Base-by-base conservation (phyloP, 176 grass and related monocot genomes). In the Alloteropsis semialata region DNA sequence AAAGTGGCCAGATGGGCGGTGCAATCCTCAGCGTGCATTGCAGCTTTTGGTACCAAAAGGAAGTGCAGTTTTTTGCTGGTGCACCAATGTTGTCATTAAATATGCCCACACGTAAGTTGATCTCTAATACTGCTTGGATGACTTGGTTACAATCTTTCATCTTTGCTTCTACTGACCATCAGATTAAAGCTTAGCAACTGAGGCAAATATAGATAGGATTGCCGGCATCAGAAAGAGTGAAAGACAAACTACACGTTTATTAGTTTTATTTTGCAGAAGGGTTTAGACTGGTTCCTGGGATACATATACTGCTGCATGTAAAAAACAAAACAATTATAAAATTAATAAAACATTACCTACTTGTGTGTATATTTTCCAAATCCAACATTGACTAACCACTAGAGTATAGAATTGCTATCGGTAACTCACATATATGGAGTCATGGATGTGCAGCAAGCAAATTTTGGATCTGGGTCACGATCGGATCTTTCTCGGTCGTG, bases 41-140 rank as follows among this genome's bases (percentile, higher is more conserved):
- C 81, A 84, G 14, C n/a, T 10, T 87, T 71, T 84, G 84, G 85
- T 87, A 72, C 70, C 70, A 91, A 34, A 46, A 64, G 1, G 19
- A 77, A 9, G 13, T 78, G 36, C 59, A 76, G 69, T 91, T 65
- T 24, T 85, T 85, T 15, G 5, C 64, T 10, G 69, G 51, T 3
- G 0, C 22, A 10, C 42, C 89, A 25, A 21, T 12, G 33, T 2
- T 81, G 53, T 70, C 38, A 8, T 56, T 91, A 25, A 18, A 72
- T 49, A 85, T 85, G 84, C 84, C 84, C 44, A 72, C 65, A 85
- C 24, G 84, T 85, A 85, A 49, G 65, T 72, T 85, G 42, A 85
- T 36, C 53, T 77, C 41, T 58, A 14, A 70, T 38, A 21, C 16
- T 49, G 14, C 32, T 36, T 15, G 5, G 19, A 77, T 69, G 64